Conservation (phyloP, 2,329 filamentous ascomycete species). For the Monilinia fructigena region DNA sequence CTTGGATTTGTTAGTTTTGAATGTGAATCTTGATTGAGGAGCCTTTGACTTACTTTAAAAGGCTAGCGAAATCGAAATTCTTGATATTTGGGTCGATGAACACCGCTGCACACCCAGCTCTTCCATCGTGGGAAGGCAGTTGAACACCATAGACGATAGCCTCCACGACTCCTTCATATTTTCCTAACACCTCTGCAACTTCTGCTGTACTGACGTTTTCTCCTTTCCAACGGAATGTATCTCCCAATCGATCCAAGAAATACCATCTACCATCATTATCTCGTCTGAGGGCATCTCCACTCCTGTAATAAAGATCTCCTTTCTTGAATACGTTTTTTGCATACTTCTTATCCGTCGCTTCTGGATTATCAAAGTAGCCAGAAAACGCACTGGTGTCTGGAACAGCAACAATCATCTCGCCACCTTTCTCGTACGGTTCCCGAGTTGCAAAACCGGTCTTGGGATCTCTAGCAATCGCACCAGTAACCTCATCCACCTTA, state of each 20-base stretch:
- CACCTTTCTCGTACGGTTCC: conserved; percentile 63
- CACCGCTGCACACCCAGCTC: conserved; percentile 65
- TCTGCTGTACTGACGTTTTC: conserved; percentile 68
- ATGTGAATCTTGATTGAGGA: background rate
- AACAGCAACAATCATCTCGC: conserved; percentile 70
- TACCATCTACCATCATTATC: conserved; percentile 65
- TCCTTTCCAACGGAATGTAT: conserved; percentile 74
- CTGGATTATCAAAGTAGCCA: conserved; percentile 67
- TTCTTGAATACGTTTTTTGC: conserved; percentile 62
- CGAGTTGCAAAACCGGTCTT: conserved; percentile 66
- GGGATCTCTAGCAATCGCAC: conserved; percentile 63
- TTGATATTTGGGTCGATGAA: conserved; percentile 52
- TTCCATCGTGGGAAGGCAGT: conserved; percentile 65
- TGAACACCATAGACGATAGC: conserved; percentile 70
- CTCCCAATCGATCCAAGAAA: conserved; percentile 68
- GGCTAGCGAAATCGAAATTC: conserved; percentile 57
- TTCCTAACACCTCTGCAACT: conserved; percentile 62
- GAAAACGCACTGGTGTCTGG: conserved; percentile 57
- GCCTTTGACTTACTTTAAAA: conserved; percentile 49
- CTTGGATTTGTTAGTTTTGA: conserved; percentile 34
- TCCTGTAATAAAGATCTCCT: conserved; percentile 67
- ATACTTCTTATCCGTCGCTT: conserved; percentile 66
- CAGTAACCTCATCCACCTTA: conserved; percentile 65
- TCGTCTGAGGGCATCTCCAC: conserved; percentile 63
- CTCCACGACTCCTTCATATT: conserved; percentile 58